Base-by-base conservation (phyloP, 2,329 filamentous ascomycete species). In the Hirsutella minnesotensis region DNA sequence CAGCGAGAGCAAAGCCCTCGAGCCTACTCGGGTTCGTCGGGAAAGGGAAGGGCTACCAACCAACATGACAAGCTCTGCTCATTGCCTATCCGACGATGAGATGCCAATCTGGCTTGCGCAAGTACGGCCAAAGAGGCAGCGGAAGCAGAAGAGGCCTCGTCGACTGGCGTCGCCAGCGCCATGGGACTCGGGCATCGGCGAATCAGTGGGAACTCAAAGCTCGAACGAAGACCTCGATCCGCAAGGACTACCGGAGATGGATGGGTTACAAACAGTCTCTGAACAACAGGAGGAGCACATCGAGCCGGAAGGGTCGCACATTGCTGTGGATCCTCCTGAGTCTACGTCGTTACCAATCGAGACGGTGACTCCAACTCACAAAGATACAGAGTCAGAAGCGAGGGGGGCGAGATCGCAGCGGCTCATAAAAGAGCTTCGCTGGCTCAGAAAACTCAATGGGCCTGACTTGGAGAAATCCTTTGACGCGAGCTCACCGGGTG, bases 51-150 rank as follows among this genome's bases (percentile, higher is more conserved):
- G 2, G 43, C 40, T 13, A 20, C 21, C 20, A 10, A 15, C 15
- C 2, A 16, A 44, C 15, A 30, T 43, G 34, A 18, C 29, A 3
- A 38, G 45, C 16, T 40, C 51, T n/a, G 44, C 49, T 2, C 53
- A 51, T 40, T 49, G 50, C 5, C 53, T 64, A 7, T 64, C 62
- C 5, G 61, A 64, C 39, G 62, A 64, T 16, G 62, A 64, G 42
- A 52, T 56, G 13, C 61, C 61, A 0, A 43, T 61, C n/a, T 34
- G 53, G 19, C 44, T 48, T 4, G 47, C 46, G 22, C 42, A 44
- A 15, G 35, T 13, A 9, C 37, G 4, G 3, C 33, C n/a, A n/a
- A 19, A 7, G 5, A 21, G 0, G 8, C 13, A 5, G 33, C 16
- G 15, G 16, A 5, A 2, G 18, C 7, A 9, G 24, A 27, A 19